Evolutionary conservation across 345 rosid genomes (phyloP), one percentile per base, ranked within the genome.

Genomic region (Noccaea bulbosa): DNA sequence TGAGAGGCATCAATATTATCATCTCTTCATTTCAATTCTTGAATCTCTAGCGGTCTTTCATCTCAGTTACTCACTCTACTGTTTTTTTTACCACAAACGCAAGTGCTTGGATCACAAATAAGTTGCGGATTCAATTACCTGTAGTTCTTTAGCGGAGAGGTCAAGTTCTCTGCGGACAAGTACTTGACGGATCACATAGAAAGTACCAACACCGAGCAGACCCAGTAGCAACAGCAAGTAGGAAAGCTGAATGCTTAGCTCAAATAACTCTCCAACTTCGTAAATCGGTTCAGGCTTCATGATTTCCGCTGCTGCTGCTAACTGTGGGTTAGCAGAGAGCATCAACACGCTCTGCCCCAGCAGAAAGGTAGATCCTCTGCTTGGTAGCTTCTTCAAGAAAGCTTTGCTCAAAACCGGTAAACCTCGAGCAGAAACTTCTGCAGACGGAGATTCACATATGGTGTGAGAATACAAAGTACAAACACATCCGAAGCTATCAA

Each of bases 91-190:
- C n/a, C n/a, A n/a, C n/a, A n/a, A n/a, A n/a, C n/a, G n/a, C n/a
- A n/a, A n/a, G n/a, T n/a, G n/a, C n/a, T n/a, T n/a, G n/a, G n/a
- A n/a, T 17, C 20, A 17, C 20, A 24, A 24, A 24, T 1, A 24
- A 8, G 32, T 40, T 6, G 33, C 11, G 24, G 4, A 16, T 32
- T 35, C 5, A 45, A 64, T 71, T 55, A 86, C 98, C 94, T 93
- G 97, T 82, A 93, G 75, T 45, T 91, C 97, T 80, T 91, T 93
- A 54, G 98, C 96, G 30, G 98, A 91, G 71, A 91, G 98, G 80
- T 91, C 98, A 48, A 93, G 98, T 78, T 93, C 97, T 85, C 97
- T 85, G 33, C 98, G 91, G 5, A 89, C 91, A 78, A 91, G 90
- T 70, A 91, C 98, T 80, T 91, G 98, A 71, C 94, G 96, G 61